Evolutionary conservation across 805 yeast species (phyloP), one percentile per base, ranked within the genome.

Genomic region (Yarrowia hollandica): DNA sequence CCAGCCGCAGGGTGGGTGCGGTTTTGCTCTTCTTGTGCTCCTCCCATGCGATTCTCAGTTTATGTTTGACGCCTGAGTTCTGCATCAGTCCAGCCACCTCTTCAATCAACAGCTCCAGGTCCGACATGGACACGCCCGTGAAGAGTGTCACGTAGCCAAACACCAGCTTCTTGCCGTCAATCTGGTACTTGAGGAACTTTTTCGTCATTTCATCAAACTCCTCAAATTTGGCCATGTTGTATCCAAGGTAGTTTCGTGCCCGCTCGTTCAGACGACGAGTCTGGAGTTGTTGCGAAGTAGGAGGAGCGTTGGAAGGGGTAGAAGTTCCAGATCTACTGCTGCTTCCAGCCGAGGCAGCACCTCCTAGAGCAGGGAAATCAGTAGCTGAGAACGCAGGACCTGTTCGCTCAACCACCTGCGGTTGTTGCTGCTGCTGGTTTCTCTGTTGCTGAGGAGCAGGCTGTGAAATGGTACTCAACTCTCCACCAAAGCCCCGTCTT

Each of bases 201-300:
- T 72, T 72, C 65, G 85, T 86, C 12, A 81, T 62, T 1, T 72
- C 69, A 22, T 72, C 68, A 69, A 89, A 90, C 55, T 73, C 67
- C 8, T 74, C 74, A 63, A 84, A 75, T 8, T 75, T 75, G 6
- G 71, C 69, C 11, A 70, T 69, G 25, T 83, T 77, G 64, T 85
- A 82, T 55, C 81, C 77, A 56, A 88, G 72, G 68, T 89, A 88
- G 69, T 87, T 90, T 68, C 85, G 84, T 1, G 96, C 96, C 67
- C 96, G 77, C 69, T 89, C 96, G 63, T 87, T 92, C 25, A 90
- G 76, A 64, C 96, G 78, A 68, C 78, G 72, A 62, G 75, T 78
- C 64, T 82, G 86, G 38, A 77, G 71, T 28, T 79, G 82, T 10
- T 72, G 69, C 1, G 79, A 69, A 25, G 70, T 58, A 10, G 61